These are phyloP conservation scores for Calonectria pseudoreteaudii DNA, from an alignment of 2,329 filamentous ascomycete genomes.

Conservation along the genomic window DNA sequence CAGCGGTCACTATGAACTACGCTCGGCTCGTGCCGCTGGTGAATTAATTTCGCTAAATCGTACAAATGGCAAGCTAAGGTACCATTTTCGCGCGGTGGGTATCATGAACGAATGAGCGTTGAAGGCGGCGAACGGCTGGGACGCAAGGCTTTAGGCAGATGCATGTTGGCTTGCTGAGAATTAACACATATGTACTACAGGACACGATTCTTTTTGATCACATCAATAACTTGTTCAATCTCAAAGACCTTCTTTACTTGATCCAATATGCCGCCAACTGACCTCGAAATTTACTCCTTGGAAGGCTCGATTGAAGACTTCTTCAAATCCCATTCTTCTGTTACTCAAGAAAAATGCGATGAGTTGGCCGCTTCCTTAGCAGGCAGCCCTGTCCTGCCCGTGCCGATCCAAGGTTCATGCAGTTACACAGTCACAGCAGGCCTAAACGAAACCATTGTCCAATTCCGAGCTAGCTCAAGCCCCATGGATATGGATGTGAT, in stretches of 20 bases:
- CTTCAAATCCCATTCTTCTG: neutral
- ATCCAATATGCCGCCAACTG: neutral
- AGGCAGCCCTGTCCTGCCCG: neutral
- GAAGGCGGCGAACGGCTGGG: neutral
- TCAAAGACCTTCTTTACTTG: neutral
- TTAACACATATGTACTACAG: neutral
- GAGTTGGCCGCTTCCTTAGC: neutral
- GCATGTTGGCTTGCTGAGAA: neutral
- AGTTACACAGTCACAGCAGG: conserved; percentile 2
- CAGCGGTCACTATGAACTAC: neutral
- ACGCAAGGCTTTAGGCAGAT: neutral
- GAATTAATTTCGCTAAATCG: neutral
- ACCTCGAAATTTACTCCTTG: neutral
- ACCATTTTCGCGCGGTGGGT: neutral
- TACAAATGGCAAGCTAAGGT: neutral
- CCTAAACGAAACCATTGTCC: neutral
- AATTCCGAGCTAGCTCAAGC: neutral
- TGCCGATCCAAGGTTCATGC: neutral
- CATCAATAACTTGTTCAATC: neutral
- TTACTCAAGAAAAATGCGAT: neutral
- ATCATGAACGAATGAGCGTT: neutral
- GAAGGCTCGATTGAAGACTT: neutral
- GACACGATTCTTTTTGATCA: neutral
- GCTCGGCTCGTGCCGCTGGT: neutral
- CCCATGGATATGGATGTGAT: neutral